Evolutionary conservation across 345 rosid species (phyloP), one percentile per base, ranked within the genome.

Genomic region (Lenwebbia sp.): DNA sequence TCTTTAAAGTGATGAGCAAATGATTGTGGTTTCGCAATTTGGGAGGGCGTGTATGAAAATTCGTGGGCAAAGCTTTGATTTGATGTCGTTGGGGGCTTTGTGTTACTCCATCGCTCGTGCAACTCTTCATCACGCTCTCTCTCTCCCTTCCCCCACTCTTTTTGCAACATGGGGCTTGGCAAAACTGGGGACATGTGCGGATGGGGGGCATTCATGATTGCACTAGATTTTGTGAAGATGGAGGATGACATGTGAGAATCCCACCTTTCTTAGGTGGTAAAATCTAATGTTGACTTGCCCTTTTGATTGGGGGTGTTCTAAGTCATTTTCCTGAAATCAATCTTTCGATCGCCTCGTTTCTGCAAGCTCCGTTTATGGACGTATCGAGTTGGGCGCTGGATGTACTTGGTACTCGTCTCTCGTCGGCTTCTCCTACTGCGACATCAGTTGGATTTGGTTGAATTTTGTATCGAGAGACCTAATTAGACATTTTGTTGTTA

Each of bases 1-100:
- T 65, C 76, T 30, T 65, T 65, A 33, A 65, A 65, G 76, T 65
- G 76, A 65, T 33, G 44, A 65, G 40, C 76, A 65, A 65, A 65
- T 65, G 12, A 65, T 65, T 65, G 23, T 65, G 17, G 76, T 65
- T 65, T 65, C 76, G 12, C 76, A 65, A 30, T 30, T 65, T 15
- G 76, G 76, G 76, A 65, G 76, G 7, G 76, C 76, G 4, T 65
- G 76, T 65, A 15, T 15, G 76, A 15, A 65, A 65, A 65, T 65
- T 65, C 1, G 85, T 44, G 85, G 33, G 85, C 85, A 84, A 84
- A 65, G 76, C 19, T 17, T 62, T 62, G 54, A 57, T 84, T 41
- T 84, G 76, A 84, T 41, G 70, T 84, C 78, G 58, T 57, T 57
- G 0, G 11, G 51, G 37, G 41, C 41, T 62, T 30, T 58, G 85